These are phyloP conservation scores for Phaffia tasmanica DNA, from an alignment of 768 basidiomycete genomes.

Conservation along the genomic window DNA sequence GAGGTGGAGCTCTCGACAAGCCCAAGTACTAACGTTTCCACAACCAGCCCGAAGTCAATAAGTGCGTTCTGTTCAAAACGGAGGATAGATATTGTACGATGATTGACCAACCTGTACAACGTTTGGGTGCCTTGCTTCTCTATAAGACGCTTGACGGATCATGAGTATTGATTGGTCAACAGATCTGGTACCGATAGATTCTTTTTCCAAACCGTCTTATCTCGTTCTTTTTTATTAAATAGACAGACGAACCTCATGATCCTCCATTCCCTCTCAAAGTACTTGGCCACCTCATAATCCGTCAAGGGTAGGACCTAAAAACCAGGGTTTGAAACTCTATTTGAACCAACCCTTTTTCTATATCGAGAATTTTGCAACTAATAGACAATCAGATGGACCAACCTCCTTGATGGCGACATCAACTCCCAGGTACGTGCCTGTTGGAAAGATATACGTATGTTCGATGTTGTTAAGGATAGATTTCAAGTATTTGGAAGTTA, in stretches of 20 bases:
- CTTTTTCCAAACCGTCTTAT: constrained; percentile 16
- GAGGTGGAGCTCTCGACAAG: constrained; percentile 61
- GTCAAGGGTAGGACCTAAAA: constrained; percentile 15
- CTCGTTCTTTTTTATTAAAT: constrained; percentile 1
- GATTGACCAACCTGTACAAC: constrained; percentile 52
- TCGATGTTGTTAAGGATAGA: neutral
- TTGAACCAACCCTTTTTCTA: constrained; percentile 60
- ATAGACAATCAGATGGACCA: neutral
- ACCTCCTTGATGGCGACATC: constrained; percentile 75
- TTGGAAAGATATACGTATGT: neutral
- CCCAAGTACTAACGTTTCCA: constrained; percentile 53
- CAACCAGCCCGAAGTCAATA: neutral
- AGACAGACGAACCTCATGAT: constrained; percentile 60
- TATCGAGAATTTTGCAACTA: constrained; percentile 13
- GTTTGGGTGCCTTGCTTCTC: constrained; percentile 79
- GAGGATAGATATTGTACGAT: neutral
- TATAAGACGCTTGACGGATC: constrained; percentile 30
- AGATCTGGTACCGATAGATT: too few relatives aligned
- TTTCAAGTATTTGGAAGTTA: neutral
- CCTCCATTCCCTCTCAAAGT: constrained; percentile 97
- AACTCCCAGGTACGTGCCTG: constrained; percentile 78
- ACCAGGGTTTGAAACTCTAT: constrained; percentile 41
- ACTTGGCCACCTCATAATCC: constrained; percentile 56
- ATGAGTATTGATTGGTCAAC: neutral
- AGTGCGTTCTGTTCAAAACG: neutral